A percentile compares a stretch with the other conserved stretches of the same genome.
Conservation (phyloP, 2,329 filamentous ascomycete species). For the Microcera coccophila region DNA sequence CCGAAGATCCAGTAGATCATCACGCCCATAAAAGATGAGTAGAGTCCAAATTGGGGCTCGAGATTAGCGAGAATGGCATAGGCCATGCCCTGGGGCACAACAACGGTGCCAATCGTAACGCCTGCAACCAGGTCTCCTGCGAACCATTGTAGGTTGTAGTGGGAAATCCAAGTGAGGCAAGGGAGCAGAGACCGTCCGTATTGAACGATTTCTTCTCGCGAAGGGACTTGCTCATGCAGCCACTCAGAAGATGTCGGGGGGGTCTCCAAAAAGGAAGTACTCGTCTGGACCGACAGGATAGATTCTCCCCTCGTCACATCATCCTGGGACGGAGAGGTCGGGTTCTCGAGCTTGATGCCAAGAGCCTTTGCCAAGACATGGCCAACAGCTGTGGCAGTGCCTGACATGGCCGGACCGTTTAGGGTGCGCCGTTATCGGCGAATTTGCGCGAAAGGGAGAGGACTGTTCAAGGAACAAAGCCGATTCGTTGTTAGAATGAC, state of each 20-base stretch:
- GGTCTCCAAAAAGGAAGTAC: conserved; percentile 77
- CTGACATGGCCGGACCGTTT: conserved; percentile 13
- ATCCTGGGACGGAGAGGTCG: conserved; percentile 45
- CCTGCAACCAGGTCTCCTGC: conserved; percentile 82
- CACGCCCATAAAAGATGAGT: conserved; percentile 91
- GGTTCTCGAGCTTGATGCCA: conserved; percentile 72
- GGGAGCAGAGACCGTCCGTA: conserved; percentile 78
- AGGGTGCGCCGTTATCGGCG: neutral
- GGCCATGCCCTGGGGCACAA: conserved; percentile 96
- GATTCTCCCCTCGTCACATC: conserved; percentile 74
- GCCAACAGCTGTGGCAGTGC: conserved; percentile 54
- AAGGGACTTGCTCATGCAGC: conserved; percentile 62
- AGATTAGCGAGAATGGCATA: conserved; percentile 82
- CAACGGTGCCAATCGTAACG: conserved; percentile 57
- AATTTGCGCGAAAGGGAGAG: neutral
- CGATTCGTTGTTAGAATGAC: neutral
- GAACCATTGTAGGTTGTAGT: conserved; percentile 89
- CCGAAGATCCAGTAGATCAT: conserved; percentile 97
- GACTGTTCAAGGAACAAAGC: neutral
- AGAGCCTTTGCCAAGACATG: conserved; percentile 72
- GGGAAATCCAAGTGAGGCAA: conserved; percentile 80
- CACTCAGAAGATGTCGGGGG: conserved; percentile 74
- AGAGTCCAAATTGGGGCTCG: conserved; percentile 75
- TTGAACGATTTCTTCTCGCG: conserved; percentile 44
- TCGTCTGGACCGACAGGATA: conserved; percentile 66